Percentiles rank a stretch among this genome's conserved stretches.
Evolutionary conservation across 352 stramenopile species (phyloP).

Genomic region (Phytophthora cajani): DNA sequence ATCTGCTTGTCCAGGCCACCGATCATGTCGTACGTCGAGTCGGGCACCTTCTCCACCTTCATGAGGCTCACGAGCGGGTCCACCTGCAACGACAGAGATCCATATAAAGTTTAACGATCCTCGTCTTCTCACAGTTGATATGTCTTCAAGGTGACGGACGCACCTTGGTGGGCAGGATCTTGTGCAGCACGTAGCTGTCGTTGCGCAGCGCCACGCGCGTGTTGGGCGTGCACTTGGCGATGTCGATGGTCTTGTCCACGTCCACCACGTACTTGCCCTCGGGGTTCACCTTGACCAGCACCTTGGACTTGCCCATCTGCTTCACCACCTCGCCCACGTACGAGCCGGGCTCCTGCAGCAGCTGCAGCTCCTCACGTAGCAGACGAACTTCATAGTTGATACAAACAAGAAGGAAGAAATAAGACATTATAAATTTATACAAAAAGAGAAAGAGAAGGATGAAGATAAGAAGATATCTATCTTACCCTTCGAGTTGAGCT

Average conservation of each 20-base stretch:
- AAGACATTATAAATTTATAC: conserved; percentile 22
- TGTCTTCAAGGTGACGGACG: conserved; percentile 32
- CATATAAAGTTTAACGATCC: conserved; percentile 19
- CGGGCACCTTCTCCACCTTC: conserved; percentile 99
- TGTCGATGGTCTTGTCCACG: conserved; percentile 97
- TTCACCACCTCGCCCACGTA: conserved; percentile 99
- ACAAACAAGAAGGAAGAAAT: conserved; percentile 2
- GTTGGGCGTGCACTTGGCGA: conserved; percentile 97
- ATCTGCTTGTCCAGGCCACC: conserved; percentile 99
- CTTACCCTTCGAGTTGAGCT: conserved; percentile 98
- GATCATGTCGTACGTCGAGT: conserved; percentile 99
- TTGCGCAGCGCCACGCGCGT: conserved; percentile 98
- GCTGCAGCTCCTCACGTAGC: conserved; percentile 98
- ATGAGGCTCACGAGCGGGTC: conserved; percentile 94
- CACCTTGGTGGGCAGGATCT: conserved; percentile 98
- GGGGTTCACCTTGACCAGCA: conserved; percentile 98
- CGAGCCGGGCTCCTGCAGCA: conserved; percentile 98
- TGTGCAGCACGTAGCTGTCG: conserved; percentile 99
- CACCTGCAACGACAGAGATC: conserved; percentile 36
- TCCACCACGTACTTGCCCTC: conserved; percentile 99
- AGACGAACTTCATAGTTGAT: conserved; percentile 88
- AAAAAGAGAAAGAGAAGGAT: not conserved
- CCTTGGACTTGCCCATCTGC: conserved; percentile 99
- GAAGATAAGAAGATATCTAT: not conserved
- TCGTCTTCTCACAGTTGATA: conserved; percentile 20